Conservation (phyloP, 352 stramenopile genomes). For the Globisporangium cylindrosporum region DNA sequence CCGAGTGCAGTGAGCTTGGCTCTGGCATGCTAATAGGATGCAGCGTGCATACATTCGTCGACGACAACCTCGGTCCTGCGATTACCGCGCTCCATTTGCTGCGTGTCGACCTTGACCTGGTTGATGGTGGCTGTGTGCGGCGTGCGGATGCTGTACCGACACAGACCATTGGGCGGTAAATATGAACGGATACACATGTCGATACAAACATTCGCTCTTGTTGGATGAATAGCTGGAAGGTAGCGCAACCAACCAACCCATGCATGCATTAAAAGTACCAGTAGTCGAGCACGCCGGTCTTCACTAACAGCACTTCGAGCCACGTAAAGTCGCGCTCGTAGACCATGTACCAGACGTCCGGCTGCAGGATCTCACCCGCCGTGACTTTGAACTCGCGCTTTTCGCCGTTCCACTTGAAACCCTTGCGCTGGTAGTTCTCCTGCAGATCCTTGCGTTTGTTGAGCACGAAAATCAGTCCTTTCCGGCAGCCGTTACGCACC, state of each 20-base stretch:
- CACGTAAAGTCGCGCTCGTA: not conserved
- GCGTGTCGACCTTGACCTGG: too few species aligned
- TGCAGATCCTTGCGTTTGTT: not conserved
- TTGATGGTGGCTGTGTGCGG: too few species aligned
- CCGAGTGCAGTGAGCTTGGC: too few species aligned
- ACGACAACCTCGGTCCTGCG: too few species aligned
- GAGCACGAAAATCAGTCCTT: not conserved
- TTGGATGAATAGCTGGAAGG: too few species aligned
- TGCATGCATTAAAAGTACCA: not conserved
- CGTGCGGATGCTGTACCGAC: too few species aligned
- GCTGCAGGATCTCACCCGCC: not conserved
- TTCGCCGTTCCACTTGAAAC: not conserved
- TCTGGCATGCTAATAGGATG: too few species aligned
- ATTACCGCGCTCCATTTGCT: too few species aligned
- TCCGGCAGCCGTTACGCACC: not conserved
- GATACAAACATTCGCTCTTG: too few species aligned
- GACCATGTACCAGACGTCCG: not conserved
- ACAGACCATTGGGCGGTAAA: not conserved
- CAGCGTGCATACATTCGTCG: too few species aligned
- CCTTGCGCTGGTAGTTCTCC: not conserved
- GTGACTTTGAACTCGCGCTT: not conserved
- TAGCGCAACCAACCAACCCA: too few species aligned
- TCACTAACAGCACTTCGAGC: not conserved
- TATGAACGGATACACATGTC: not conserved
- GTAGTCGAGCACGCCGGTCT: not conserved